Base-by-base conservation (phyloP, 1,139 yeast species). In the Yamadazyma triangularis region DNA sequence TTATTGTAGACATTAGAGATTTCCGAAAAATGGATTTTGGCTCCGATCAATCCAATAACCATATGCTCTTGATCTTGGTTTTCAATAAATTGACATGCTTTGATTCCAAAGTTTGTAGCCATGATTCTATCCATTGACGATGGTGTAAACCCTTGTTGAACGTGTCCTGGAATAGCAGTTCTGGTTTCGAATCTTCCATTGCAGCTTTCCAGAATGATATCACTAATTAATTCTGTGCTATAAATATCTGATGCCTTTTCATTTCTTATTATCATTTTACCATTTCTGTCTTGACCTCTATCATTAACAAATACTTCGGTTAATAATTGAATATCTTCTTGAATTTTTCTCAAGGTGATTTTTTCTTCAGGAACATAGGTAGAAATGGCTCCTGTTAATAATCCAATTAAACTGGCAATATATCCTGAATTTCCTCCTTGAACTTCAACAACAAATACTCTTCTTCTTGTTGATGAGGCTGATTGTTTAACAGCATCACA, bases 161-260 rank as follows among this genome's bases (percentile, higher is more conserved):
- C 94, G 53, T 91, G 98, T 18, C 98, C 98, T 9, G 98, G 98
- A 33, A 89, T 80, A 11, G 98, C 98, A 4, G 95, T 88, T 58
- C 95, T 82, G 13, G 94, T 85, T 50, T 89, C 96, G 52, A 88
- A 91, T 40, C 73, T 70, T 30, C 84, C 82, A 30, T 73, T 65
- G 25, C 88, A 77, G 48, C 87, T 91, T 42, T 83, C 82, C 43
- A 79, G 77, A 48, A 89, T 79, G 41, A 91, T 86, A 37, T 85
- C 80, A 19, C 95, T 88, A 47, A 91, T 71, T 39, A 84, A 71
- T 39, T 84, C 78, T 6, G 97, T 86, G 20, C 89, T 70, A 55
- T 86, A 80, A 19, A 89, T 88, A 38, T 73, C 66, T 14, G 95
- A 82, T 2, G 97, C 94, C 50, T 79, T 73, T 50, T 85, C 95